Conservation (phyloP, 176 grass and related monocot species). For the Cenchrus purpureus region DNA sequence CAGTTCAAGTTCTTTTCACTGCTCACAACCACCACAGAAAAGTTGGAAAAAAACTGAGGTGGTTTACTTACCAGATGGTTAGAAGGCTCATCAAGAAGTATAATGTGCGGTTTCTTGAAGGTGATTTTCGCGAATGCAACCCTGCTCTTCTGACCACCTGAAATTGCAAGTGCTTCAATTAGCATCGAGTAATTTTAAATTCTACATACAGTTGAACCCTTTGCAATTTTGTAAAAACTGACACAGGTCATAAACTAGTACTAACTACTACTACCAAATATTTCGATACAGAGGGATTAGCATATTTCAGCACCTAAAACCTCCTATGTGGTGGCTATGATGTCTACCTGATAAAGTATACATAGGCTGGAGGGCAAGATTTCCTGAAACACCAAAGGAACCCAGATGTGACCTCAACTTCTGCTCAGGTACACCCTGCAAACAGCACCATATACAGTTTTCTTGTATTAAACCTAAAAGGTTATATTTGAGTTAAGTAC, state of each 20-base stretch:
- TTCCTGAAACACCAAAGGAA: slow-evolving; percentile 89
- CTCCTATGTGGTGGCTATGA: neutral
- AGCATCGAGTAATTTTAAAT: slow-evolving; percentile 27
- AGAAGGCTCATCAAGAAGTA: slow-evolving; percentile 94
- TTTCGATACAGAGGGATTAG: too few species aligned
- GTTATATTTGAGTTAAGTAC: neutral
- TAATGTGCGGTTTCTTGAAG: slow-evolving; percentile 97
- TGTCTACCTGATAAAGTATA: slow-evolving; percentile 87
- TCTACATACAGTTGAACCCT: neutral
- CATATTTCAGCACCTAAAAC: neutral
- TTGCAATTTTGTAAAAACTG: neutral
- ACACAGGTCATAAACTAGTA: neutral
- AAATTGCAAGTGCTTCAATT: slow-evolving; percentile 1
- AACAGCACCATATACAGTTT: slow-evolving; percentile 15
- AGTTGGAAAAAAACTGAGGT: neutral
- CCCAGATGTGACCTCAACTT: slow-evolving; percentile 94
- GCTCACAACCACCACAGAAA: neutral
- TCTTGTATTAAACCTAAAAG: neutral
- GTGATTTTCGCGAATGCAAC: slow-evolving; percentile 97
- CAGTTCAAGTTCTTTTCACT: neutral
- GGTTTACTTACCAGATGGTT: slow-evolving; percentile 87
- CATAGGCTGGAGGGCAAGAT: slow-evolving; percentile 92
- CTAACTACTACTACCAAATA: too few species aligned
- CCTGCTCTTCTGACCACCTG: slow-evolving; percentile 98
- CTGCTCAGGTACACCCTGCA: slow-evolving; percentile 94